A percentile compares a stretch with the other conserved stretches of the same genome.
These are phyloP conservation scores for Mycosphaerella arachidis DNA, from an alignment of 2,329 filamentous ascomycete species.

Conservation along the genomic window DNA sequence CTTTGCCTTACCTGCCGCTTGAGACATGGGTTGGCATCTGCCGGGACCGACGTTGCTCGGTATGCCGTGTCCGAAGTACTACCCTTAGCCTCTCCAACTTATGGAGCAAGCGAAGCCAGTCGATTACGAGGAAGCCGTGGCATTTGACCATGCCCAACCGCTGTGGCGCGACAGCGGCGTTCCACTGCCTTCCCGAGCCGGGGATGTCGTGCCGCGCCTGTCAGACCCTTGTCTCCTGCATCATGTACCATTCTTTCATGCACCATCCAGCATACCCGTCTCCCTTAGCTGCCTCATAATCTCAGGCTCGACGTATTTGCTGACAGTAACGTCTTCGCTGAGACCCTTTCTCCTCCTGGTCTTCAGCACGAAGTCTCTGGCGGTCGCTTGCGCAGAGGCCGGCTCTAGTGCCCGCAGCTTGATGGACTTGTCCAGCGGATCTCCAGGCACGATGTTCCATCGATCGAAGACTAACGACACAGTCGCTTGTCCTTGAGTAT, in stretches of 20 bases:
- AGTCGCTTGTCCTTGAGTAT: slow-evolving; percentile 88
- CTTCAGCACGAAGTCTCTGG: slow-evolving; percentile 94
- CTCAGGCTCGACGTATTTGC: slow-evolving; percentile 93
- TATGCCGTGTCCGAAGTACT: slow-evolving; percentile 2
- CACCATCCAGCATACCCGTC: slow-evolving; percentile 64
- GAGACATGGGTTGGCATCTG: background rate
- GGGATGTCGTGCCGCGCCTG: background rate
- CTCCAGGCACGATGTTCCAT: slow-evolving; percentile 93
- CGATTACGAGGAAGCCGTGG: background rate
- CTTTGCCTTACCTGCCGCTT: background rate
- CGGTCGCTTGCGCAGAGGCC: slow-evolving; percentile 80
- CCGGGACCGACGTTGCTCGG: background rate
- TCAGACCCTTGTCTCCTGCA: background rate
- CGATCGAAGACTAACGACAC: slow-evolving; percentile 90
- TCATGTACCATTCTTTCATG: slow-evolving; percentile 1
- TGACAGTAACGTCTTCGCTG: slow-evolving; percentile 90
- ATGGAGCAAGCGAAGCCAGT: background rate
- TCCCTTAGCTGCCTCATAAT: slow-evolving; percentile 84
- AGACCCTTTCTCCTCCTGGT: slow-evolving; percentile 88
- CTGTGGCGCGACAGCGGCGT: background rate
- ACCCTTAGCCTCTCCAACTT: background rate
- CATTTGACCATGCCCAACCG: background rate
- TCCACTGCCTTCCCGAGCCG: background rate
- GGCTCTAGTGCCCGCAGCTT: slow-evolving; percentile 80
- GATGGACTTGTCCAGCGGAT: slow-evolving; percentile 85